Evolutionary conservation across 1,139 yeast species (phyloP).

Genomic region (Yamadazyma buinensis): DNA sequence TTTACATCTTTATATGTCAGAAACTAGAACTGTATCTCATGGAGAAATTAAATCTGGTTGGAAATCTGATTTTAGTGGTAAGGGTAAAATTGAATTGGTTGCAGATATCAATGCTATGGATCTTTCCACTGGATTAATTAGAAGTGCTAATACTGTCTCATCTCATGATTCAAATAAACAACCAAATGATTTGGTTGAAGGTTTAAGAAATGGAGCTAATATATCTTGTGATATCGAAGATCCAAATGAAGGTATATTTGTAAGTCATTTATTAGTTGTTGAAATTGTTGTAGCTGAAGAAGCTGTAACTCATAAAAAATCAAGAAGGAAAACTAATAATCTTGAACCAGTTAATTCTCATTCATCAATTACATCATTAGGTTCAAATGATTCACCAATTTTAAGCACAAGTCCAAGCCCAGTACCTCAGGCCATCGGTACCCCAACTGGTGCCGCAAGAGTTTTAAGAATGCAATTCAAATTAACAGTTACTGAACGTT

Average conservation of each 20-base stretch:
- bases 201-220: conserved; percentile 47
- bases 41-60: conserved; percentile 89
- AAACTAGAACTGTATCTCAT: conserved; percentile 63
- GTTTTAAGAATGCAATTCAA: conserved; percentile 93
- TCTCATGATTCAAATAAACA: conserved; percentile 18
- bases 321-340: conserved; percentile 14
- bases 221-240: conserved; percentile 81
- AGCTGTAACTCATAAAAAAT: conserved; percentile 37
- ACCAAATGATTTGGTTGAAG: conserved; percentile 23
- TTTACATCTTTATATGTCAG: conserved; percentile 58
- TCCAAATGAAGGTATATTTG: conserved; percentile 72
- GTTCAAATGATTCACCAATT: conserved; percentile 4
- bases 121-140: conserved; percentile 51
- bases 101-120: conserved; percentile 61
- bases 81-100: conserved; percentile 73
- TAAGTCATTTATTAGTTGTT: conserved; percentile 69
- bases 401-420: conserved; percentile 8
- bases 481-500: conserved; percentile 73
- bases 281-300: conserved; percentile 97
- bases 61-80: conserved; percentile 83
- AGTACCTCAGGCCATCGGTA: conserved; percentile 44
- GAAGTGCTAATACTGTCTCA: conserved; percentile 24
- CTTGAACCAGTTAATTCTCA: conserved; percentile 27
- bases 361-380: conserved; percentile 12
- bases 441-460: conserved; percentile 93